Base-by-base conservation (phyloP, 139 green algal species). In the Pleodorina starrii region DNA sequence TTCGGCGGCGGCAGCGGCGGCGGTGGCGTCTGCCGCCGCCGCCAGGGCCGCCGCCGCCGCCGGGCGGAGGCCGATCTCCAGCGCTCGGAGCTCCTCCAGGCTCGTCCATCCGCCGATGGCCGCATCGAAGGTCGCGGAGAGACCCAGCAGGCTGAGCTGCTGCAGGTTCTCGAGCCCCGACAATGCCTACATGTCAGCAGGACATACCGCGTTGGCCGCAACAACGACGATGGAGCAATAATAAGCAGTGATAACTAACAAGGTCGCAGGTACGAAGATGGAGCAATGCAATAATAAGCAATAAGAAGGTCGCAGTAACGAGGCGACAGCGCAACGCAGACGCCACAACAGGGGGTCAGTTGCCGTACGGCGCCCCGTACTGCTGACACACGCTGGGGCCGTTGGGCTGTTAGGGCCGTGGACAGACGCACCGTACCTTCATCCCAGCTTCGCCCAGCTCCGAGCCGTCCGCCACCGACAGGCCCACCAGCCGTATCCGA, bases 71-170 rank as follows among this genome's bases (percentile, higher is more conserved):
- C 81, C 81, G 5, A 87, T 27, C 59, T 87, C 81, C 43, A 87
- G 40, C 12, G 60, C 44, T 12, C 81, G 43, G 2, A 87, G 42
- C 43, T 87, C 60, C 25, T 32, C 19, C 29, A 87, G 60, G 10
- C n/a, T 59, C 4, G 42, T 87, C 81, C 81, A 87, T 12, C 60
- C 43, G 60, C 81, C 42, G 5, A 87, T 16, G 6, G 42, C 63
- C 4, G 60, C 1, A 43, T 87, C 81, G 59, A 57, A 46, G 23
- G 81, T 77, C 3, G 36, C 42, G 0, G 63, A 40, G 2, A 87
- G 81, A 14, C 81, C 60, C 27, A 59, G 43, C 42, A 87, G 43
- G 43, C 60, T 78, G 16, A 87, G 81, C 60, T 77, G 60, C 81
- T 77, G 27, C 60, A 87, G 43, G 21, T 27, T 36, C 11, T 23